phyloP scores from a whole-genome alignment of 129 eudicot genomes.

The Solidago caesia region DNA sequence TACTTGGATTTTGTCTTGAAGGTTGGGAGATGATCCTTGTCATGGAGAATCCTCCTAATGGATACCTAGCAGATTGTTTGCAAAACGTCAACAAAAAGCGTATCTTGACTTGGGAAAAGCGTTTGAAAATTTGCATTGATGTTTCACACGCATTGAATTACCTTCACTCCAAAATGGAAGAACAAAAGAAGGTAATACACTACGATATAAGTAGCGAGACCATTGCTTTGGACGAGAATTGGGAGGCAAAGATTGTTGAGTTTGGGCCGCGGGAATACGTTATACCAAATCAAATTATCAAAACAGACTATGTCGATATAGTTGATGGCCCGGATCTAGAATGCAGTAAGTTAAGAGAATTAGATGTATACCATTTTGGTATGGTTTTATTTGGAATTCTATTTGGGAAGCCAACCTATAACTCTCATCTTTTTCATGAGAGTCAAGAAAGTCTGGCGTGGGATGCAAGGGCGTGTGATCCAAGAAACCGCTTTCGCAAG shows the following conservation, averaged over 20 bases:
- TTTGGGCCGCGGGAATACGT: too few relatives aligned
- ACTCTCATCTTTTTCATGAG: background rate
- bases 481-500: background rate
- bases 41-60: background rate
- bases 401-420: background rate
- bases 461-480: too few relatives aligned
- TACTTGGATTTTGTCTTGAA: constrained; percentile 17
- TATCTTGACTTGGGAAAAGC: background rate
- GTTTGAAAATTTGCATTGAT: constrained; percentile 5
- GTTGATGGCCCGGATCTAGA: too few relatives aligned
- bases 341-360: too few relatives aligned
- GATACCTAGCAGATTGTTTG: background rate
- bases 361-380: background rate
- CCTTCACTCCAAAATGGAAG: background rate
- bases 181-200: constrained; percentile 16
- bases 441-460: background rate
- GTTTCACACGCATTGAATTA: background rate
- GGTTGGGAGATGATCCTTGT: background rate
- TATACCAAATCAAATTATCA: too few relatives aligned
- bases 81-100: fast-evolving
- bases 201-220: background rate
- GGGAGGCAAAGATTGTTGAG: background rate
- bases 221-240: background rate
- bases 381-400: background rate
- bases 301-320: too few relatives aligned